Conservation (phyloP, 2,329 filamentous ascomycete species). For the Neophaeococcomyces aloes region DNA sequence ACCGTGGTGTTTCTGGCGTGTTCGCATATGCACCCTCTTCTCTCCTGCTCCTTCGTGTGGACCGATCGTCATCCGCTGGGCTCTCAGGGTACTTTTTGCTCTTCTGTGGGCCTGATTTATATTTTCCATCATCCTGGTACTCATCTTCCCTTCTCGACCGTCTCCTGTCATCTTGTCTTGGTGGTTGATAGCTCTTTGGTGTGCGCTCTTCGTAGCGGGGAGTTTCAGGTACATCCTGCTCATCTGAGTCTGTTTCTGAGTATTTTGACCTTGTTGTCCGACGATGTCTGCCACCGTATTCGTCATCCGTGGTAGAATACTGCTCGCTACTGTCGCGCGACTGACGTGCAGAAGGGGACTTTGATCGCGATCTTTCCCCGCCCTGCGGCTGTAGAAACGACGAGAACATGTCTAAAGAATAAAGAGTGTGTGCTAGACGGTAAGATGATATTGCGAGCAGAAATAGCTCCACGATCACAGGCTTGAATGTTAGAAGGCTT, state of each 20-base stretch:
- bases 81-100: constrained; percentile 2
- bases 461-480: too few relatives aligned
- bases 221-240: background rate
- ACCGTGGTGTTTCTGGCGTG: constrained; percentile 3
- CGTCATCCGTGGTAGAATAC: constrained; percentile 2
- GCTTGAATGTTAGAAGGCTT: too few relatives aligned
- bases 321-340: constrained; percentile 1
- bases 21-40: background rate
- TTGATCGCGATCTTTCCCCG: constrained; percentile 2
- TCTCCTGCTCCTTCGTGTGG: background rate
- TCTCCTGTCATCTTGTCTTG: constrained; percentile 4
- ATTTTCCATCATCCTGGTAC: background rate
- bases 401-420: background rate
- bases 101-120: background rate
- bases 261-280: background rate
- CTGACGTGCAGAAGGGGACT: constrained; percentile 1
- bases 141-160: background rate
- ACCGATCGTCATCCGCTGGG: background rate
- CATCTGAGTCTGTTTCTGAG: constrained; percentile 6
- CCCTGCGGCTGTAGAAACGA: background rate
- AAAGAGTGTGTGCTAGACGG: too few relatives aligned
- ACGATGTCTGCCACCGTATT: background rate
- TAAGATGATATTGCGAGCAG: too few relatives aligned
- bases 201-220: constrained; percentile 2
- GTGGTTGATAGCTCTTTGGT: background rate